Evolutionary conservation across 2,329 filamentous ascomycete species (phyloP), one percentile per base, ranked within the genome.

Genomic region (Alternaria gaisen): DNA sequence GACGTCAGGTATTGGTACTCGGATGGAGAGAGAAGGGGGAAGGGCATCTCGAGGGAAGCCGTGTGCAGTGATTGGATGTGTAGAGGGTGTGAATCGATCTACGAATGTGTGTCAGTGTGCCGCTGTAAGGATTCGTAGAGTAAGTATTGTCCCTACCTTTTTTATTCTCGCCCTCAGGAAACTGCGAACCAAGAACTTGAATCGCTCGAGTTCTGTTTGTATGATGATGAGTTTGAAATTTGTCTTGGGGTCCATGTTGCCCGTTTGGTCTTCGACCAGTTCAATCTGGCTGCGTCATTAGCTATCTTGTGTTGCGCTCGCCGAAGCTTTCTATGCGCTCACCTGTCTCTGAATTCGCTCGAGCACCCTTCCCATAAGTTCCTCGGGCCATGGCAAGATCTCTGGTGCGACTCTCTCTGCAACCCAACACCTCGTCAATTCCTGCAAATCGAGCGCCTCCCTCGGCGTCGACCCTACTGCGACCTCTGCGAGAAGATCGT

Each of bases 221-320:
- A 97, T 89, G 64, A 99, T 91, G 50, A 97, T 97, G 73, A 98
- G 89, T 63, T 89, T 88, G 78, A 99, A 97, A 77, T 97, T 98
- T 66, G 92, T 90, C 79, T 91, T 93, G 47, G 94, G 91, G 73
- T 97, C 93, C 88, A 94, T 91, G 74, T 91, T 89, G 64, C 91
- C 91, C 12, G 91, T 94, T 85, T 94, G 77, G 63, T 83, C 78
- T 71, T 85, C 84, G 26, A 85, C 81, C 14, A 79, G 70, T 67
- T 82, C 80, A 67, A 83, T 82, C 80, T 85, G 79, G 52, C 66
- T 69, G 62, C 65, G 60, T 52, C 64, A 68, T 73, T 67, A 73
- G 70, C 56, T 47, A 22, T 14, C 36, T 24, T 40, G 28, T 32
- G 20, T 50, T 20, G 32, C 11, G 44, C 24, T 5, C 5, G 42